Evolutionary conservation across 192 early-diverging fungal species (phyloP).

Genomic region (Mortierella alpina): DNA sequence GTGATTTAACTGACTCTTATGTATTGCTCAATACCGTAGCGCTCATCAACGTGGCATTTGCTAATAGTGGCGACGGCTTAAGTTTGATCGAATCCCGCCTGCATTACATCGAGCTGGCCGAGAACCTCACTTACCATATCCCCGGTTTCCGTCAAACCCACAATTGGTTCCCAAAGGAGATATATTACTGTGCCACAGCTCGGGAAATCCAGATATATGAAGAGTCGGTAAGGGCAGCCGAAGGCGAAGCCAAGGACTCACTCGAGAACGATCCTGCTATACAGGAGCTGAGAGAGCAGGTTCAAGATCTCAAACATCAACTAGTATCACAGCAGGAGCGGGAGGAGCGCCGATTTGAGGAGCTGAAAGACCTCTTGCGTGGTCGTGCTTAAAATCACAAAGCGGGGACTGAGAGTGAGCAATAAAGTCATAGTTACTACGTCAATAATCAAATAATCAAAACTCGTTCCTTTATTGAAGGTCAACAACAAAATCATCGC

Average conservation of each 20-base stretch:
- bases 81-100: slow-evolving; percentile 18
- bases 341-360: too few relatives aligned
- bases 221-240: too few relatives aligned
- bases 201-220: slow-evolving; percentile 1
- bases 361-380: too few relatives aligned
- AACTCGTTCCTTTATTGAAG: not conserved
- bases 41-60: slow-evolving; percentile 21
- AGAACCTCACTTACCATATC: slow-evolving; percentile 24
- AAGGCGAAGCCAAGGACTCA: too few relatives aligned
- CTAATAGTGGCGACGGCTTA: slow-evolving; percentile 13
- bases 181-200: slow-evolving; percentile 11
- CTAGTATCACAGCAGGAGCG: too few relatives aligned
- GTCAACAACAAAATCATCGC: slow-evolving; percentile 1
- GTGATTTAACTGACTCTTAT: not conserved
- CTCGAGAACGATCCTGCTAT: too few relatives aligned
- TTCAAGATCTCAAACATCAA: too few relatives aligned
- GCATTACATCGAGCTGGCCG: slow-evolving; percentile 18
- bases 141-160: slow-evolving; percentile 5
- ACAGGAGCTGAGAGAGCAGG: too few relatives aligned
- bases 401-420: too few relatives aligned
- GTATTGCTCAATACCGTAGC: not conserved
- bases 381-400: too few relatives aligned
- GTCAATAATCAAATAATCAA: too few relatives aligned
- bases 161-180: slow-evolving; percentile 10
- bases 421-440: too few relatives aligned